Percentiles rank a stretch among this genome's conserved stretches.
phyloP scores from a whole-genome alignment of 805 yeast species.

The Ogataea henricii region DNA sequence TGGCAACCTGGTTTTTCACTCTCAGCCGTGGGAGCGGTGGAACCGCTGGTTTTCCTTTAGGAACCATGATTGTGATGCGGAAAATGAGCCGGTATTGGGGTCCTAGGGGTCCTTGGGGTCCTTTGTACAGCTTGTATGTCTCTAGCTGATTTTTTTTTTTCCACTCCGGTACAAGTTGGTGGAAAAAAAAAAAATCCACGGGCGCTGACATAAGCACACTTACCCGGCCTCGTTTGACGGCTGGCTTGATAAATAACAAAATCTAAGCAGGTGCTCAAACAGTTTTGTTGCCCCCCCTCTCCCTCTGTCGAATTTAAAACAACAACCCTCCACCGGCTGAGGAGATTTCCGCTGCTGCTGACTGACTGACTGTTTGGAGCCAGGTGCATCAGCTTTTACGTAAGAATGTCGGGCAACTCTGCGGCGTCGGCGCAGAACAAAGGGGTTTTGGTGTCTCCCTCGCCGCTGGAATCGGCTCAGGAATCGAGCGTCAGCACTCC shows the following conservation, averaged over 20 bases:
- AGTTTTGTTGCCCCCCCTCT: neutral
- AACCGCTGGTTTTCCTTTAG: slow-evolving; percentile 33
- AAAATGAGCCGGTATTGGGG: neutral
- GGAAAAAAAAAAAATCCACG: neutral
- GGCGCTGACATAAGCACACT: neutral
- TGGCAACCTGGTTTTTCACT: slow-evolving; percentile 63
- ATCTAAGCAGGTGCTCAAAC: neutral
- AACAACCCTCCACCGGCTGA: neutral
- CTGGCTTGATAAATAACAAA: neutral
- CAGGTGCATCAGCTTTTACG: neutral
- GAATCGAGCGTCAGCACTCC: slow-evolving; percentile 8
- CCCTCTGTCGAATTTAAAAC: neutral
- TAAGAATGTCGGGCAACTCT: slow-evolving; percentile 2
- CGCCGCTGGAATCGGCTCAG: slow-evolving; percentile 1
- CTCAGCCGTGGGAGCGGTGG: slow-evolving; percentile 78
- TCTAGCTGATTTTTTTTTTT: too few relatives aligned
- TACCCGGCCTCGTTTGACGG: neutral
- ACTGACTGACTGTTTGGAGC: neutral
- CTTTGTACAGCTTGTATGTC: neutral
- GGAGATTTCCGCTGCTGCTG: neutral
- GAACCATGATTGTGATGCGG: slow-evolving; percentile 19
- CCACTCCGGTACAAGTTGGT: neutral
- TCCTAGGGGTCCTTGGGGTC: neutral
- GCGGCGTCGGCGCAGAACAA: neutral
- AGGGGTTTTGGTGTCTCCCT: slow-evolving; percentile 3